Conservation (phyloP, 495 filamentous ascomycete genomes). For the Penicillium herquei region DNA sequence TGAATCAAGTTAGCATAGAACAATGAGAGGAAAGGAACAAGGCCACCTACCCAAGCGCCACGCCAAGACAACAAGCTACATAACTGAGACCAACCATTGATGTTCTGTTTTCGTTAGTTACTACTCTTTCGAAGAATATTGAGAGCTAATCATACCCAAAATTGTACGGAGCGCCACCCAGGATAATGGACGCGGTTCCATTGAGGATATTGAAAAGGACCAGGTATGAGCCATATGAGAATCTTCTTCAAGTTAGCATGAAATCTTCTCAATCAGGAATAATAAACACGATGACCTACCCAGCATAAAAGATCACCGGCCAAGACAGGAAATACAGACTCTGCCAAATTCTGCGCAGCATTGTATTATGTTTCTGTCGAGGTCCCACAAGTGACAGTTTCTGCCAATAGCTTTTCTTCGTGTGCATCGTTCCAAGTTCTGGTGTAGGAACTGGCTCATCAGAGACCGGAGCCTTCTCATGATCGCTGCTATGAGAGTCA, state of each 20-base stretch:
- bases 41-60: slow-evolving; percentile 42
- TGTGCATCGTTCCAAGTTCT: slow-evolving; percentile 26
- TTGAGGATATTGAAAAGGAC: slow-evolving; percentile 69
- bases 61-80: slow-evolving; percentile 56
- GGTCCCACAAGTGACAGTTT: slow-evolving; percentile 52
- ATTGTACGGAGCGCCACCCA: slow-evolving; percentile 56
- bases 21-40: neutral
- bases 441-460: slow-evolving; percentile 10
- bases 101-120: slow-evolving; percentile 29
- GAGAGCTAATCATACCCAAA: slow-evolving; percentile 35
- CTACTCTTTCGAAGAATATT: neutral
- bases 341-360: slow-evolving; percentile 42
- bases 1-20: slow-evolving; percentile 4
- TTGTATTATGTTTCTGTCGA: slow-evolving; percentile 50
- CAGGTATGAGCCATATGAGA: slow-evolving; percentile 63
- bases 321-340: slow-evolving; percentile 49
- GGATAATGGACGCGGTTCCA: slow-evolving; percentile 60
- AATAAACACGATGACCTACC: slow-evolving; percentile 24
- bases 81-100: slow-evolving; percentile 64
- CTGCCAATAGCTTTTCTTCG: slow-evolving; percentile 47
- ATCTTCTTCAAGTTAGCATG: slow-evolving; percentile 26
- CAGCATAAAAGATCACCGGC: slow-evolving; percentile 65
- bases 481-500: slow-evolving; percentile 12
- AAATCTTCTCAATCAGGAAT: neutral
- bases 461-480: slow-evolving; percentile 21